Evolutionary conservation across 2,329 filamentous ascomycete genomes (phyloP), one percentile per base, ranked within the genome.

Genomic region (Penicillium janthinellum): DNA sequence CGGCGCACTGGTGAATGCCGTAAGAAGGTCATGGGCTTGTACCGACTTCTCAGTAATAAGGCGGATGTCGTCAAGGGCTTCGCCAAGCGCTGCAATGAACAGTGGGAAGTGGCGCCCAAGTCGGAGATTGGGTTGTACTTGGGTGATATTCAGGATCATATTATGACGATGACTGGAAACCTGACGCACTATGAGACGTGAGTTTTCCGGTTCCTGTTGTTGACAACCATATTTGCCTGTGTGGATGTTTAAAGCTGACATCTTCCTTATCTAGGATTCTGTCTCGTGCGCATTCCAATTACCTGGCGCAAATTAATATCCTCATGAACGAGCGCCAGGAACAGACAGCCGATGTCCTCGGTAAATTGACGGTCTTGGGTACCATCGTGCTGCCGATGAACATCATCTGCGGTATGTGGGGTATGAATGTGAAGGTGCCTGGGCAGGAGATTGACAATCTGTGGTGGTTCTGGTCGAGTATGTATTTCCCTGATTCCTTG

Each of bases 31-130:
- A 99, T 99, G 93, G 89, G 90, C 38, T 82, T 99, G 49, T 98
- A 97, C 74, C 86, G 95, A 53, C 82, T 99, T 47, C 81, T 99
- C 17, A 95, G 95, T 57, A 98, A 96, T 78, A 99, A 99, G 79
- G 95, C 95, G 52, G 95, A 99, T 75, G 95, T 99, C 59, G 98
- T 99, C 82, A 98, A 98, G 79, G 95, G 95, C 1, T 99, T 99
- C 71, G 95, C 95, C 5, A 99, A 99, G 79, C 86, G 95, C 14
- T 99, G 95, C 79, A 99, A 97, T 72, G 94, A 99, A 80, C 90
- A 96, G 65, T 99, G 93, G 92, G 91, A 97, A 69, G 91, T 99
- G 60, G 94, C 95, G 5, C 95, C 95, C 11, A 86, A 93, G 63
- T 95, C 90, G 37, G 95, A 99, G 74, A 98, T 99, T 73, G 95